Conservation (phyloP, 805 yeast genomes). For the Myxozyma sirexii region DNA sequence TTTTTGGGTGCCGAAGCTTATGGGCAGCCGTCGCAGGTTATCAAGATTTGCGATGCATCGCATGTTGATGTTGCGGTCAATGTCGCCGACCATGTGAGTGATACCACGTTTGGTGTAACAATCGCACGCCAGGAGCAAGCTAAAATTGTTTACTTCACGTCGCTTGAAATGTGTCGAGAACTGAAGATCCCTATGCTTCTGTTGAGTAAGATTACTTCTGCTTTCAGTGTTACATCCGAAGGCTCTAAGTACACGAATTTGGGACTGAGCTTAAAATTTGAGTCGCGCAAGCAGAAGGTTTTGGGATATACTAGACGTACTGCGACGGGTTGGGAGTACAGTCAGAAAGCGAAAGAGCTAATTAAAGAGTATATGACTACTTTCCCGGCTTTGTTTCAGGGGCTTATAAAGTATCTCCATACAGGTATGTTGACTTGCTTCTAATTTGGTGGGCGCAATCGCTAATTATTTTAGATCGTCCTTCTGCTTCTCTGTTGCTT, state of each 20-base stretch:
- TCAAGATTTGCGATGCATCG: constrained; percentile 44
- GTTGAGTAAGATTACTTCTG: constrained; percentile 77
- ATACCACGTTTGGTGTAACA: constrained; percentile 66
- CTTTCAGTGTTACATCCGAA: constrained; percentile 60
- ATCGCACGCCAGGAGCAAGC: constrained; percentile 59
- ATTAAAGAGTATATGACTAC: constrained; percentile 59
- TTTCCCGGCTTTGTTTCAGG: constrained; percentile 64
- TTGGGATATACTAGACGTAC: constrained; percentile 78
- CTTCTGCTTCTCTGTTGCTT: constrained; percentile 8
- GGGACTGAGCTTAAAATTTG: constrained; percentile 85
- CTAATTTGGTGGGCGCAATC: not conserved
- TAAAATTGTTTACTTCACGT: constrained; percentile 61
- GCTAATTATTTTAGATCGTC: constrained; percentile 16
- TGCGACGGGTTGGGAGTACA: constrained; percentile 77
- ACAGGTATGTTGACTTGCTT: constrained; percentile 7
- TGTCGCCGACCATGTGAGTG: constrained; percentile 41
- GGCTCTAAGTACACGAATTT: constrained; percentile 60
- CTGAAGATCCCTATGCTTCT: constrained; percentile 63
- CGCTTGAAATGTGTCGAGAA: constrained; percentile 63
- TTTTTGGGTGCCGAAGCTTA: constrained; percentile 86
- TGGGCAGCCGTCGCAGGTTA: constrained; percentile 66
- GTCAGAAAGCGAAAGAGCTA: constrained; percentile 70
- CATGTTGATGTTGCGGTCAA: constrained; percentile 40
- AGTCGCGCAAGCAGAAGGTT: constrained; percentile 75
- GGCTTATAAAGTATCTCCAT: constrained; percentile 42